These are phyloP conservation scores for Elaphomyces granulatus DNA, from an alignment of 495 filamentous ascomycete genomes.

Conservation along the genomic window DNA sequence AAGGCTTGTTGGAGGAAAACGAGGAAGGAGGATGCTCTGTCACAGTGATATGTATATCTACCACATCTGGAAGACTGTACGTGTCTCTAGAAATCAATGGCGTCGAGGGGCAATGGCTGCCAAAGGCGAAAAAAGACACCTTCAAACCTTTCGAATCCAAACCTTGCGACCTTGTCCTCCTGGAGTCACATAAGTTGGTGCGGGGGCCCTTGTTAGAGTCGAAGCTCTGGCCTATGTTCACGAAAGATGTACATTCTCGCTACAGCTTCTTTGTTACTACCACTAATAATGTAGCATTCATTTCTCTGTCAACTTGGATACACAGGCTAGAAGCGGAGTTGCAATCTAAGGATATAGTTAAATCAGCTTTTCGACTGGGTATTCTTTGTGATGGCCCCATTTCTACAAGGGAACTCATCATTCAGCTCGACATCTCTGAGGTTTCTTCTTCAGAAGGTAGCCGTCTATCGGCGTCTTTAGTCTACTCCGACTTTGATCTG, in stretches of 20 bases:
- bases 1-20: slow-evolving; percentile 32
- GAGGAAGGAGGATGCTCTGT: slow-evolving; percentile 54
- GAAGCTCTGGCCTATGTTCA: slow-evolving; percentile 57
- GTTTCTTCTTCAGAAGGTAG: slow-evolving; percentile 17
- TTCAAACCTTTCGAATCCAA: slow-evolving; percentile 27
- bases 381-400: slow-evolving; percentile 49
- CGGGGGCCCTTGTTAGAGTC: slow-evolving; percentile 34
- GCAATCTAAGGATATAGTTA: slow-evolving; percentile 44
- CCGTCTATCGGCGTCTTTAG: slow-evolving; percentile 44
- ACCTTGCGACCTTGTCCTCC: slow-evolving; percentile 29
- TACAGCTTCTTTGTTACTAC: slow-evolving; percentile 72
- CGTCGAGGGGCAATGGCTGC: slow-evolving; percentile 75
- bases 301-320: slow-evolving; percentile 62
- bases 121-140: slow-evolving; percentile 36
- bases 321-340: slow-evolving; percentile 65
- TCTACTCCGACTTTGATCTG: slow-evolving; percentile 57
- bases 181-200: slow-evolving; percentile 48
- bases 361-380: slow-evolving; percentile 58
- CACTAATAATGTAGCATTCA: slow-evolving; percentile 48
- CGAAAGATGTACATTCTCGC: slow-evolving; percentile 51
- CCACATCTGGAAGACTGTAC: slow-evolving; percentile 56
- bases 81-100: slow-evolving; percentile 69
- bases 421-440: slow-evolving; percentile 38
- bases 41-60: slow-evolving; percentile 59
- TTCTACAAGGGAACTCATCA: slow-evolving; percentile 44